phyloP scores from a whole-genome alignment of 192 early-diverging fungal genomes.

The Pilaira anomala region DNA sequence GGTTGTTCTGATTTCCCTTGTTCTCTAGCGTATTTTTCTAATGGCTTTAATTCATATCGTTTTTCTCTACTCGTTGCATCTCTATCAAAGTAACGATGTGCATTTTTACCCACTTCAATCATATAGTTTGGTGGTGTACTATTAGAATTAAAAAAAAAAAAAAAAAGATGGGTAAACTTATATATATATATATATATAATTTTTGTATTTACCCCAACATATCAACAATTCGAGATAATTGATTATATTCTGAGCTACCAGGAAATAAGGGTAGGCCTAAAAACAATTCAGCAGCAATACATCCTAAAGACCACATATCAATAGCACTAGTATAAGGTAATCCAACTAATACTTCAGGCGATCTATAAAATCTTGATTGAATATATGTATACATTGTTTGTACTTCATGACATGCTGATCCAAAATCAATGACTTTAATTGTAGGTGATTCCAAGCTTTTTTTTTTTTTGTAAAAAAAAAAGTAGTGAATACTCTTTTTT shows the following conservation, averaged over 20 bases:
- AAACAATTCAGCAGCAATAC: conserved; percentile 96
- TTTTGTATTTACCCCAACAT: conserved; percentile 69
- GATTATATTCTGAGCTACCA: conserved; percentile 95
- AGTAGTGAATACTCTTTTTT: too few relatives aligned
- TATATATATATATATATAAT: background rate
- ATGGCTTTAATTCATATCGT: conserved; percentile 23
- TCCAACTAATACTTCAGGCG: conserved; percentile 93
- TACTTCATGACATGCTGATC: conserved; percentile 93
- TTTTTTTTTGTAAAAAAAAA: conserved; percentile 9
- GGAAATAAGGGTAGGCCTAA: conserved; percentile 94
- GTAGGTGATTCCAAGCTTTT: conserved; percentile 80
- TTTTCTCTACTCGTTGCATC: background rate
- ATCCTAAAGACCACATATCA: conserved; percentile 99
- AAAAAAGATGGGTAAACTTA: background rate
- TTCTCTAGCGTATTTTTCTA: conserved; percentile 80
- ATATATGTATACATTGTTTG: conserved; percentile 98
- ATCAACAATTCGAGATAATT: conserved; percentile 90
- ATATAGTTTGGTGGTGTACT: conserved; percentile 85
- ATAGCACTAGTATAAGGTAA: conserved; percentile 90
- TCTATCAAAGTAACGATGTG: conserved; percentile 82
- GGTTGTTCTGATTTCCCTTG: conserved; percentile 83
- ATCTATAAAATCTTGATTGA: conserved; percentile 95
- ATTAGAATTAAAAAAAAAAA: too few relatives aligned
- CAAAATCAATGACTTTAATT: conserved; percentile 99
- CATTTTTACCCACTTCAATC: conserved; percentile 89